A percentile compares a stretch with the other conserved stretches of the same genome.
Conservation (phyloP, 805 yeast genomes). For the Ogataea ganodermae region DNA sequence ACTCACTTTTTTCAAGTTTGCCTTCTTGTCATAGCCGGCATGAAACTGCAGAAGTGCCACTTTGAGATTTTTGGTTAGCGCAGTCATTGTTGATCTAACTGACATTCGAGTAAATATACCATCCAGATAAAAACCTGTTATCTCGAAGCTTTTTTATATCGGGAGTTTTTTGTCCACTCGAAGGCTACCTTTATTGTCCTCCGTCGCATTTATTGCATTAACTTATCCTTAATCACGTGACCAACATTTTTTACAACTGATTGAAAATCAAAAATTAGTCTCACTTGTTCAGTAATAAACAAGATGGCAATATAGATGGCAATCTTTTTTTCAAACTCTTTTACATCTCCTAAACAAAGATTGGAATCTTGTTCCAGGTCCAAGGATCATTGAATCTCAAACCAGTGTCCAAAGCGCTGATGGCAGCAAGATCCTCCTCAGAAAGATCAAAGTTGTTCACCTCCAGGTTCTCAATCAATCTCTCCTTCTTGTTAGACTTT, state of each 20-base stretch:
- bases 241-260: not conserved
- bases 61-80: conserved; percentile 57
- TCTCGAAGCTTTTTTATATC: not conserved
- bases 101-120: conserved; percentile 7
- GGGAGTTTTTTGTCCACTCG: not conserved
- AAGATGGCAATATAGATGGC: too few relatives aligned
- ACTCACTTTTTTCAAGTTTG: conserved; percentile 71
- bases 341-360: conserved; percentile 24
- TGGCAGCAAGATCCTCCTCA: conserved; percentile 51
- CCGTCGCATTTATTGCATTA: not conserved
- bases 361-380: conserved; percentile 39
- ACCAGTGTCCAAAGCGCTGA: conserved; percentile 62
- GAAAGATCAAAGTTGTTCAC: conserved; percentile 55
- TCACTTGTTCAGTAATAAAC: too few relatives aligned
- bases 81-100: conserved; percentile 19
- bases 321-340: too few relatives aligned
- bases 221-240: conserved; percentile 1
- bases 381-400: conserved; percentile 85
- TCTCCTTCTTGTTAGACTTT: conserved; percentile 68
- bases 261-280: too few relatives aligned
- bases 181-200: not conserved
- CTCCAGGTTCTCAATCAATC: conserved; percentile 61
- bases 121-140: not conserved
- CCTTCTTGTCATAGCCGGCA: conserved; percentile 79
- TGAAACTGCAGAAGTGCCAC: conserved; percentile 84